phyloP scores from a whole-genome alignment of 108 stramenopile species.

The Stephanodiscus minutulus region DNA sequence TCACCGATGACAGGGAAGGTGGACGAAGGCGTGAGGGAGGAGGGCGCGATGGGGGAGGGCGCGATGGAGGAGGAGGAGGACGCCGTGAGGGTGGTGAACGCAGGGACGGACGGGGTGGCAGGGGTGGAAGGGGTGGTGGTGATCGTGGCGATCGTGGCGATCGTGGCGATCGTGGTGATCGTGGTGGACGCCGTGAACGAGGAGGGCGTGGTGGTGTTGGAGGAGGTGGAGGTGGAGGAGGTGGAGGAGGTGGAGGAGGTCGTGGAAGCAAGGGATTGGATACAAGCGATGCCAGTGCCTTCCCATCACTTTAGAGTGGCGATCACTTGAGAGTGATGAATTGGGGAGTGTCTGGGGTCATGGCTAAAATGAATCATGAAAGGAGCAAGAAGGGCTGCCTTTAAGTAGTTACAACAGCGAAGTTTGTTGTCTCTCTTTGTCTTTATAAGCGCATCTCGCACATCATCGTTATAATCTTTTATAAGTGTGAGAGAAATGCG shows the following conservation, averaged over 20 bases:
- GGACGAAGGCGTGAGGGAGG: constrained; percentile 54
- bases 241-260: constrained; percentile 42
- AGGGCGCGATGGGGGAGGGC: constrained; percentile 41
- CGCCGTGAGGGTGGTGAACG: constrained; percentile 46
- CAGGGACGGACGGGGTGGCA: constrained; percentile 28
- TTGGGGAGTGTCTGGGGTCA: background rate
- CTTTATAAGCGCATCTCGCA: background rate
- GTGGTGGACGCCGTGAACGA: constrained; percentile 40
- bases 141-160: constrained; percentile 43
- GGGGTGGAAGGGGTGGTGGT: constrained; percentile 43
- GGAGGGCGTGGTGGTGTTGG: constrained; percentile 34
- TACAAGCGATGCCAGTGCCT: constrained; percentile 64
- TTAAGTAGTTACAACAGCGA: background rate
- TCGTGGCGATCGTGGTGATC: constrained; percentile 37
- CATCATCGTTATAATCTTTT: background rate
- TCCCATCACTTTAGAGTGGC: constrained; percentile 64
- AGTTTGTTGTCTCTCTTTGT: background rate
- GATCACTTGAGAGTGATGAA: background rate
- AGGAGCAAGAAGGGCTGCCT: background rate
- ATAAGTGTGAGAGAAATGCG: background rate
- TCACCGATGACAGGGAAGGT: constrained; percentile 44
- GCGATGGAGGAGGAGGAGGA: constrained; percentile 44
- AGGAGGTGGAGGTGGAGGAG: constrained; percentile 40
- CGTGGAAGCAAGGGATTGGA: constrained; percentile 47
- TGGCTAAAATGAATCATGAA: background rate